These are phyloP conservation scores for Salvia rosmarinus DNA, from an alignment of 257 asterid species.

Conservation along the genomic window DNA sequence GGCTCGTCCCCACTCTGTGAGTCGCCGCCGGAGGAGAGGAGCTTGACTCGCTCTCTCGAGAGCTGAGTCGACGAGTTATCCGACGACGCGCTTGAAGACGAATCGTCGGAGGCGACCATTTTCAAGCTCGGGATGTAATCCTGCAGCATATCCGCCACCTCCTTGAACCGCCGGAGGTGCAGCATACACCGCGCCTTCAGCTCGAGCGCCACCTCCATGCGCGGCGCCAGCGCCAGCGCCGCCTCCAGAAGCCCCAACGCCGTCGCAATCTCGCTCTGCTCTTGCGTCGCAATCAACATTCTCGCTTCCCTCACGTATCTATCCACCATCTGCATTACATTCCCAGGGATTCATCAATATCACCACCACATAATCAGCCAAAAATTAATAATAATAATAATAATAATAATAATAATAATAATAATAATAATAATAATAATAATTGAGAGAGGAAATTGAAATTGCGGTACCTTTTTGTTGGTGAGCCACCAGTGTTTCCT, in stretches of 20 bases:
- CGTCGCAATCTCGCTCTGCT: conserved; percentile 57
- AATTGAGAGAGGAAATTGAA: background rate
- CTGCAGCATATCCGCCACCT: conserved; percentile 88
- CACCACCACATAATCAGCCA: background rate
- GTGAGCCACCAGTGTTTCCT: conserved; percentile 96
- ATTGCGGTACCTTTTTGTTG: conserved; percentile 61
- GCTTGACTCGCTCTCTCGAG: conserved; percentile 70
- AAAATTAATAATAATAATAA: background rate
- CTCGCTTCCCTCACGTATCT: conserved; percentile 81
- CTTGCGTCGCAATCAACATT: conserved; percentile 68
- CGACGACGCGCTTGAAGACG: conserved; percentile 61
- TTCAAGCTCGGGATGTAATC: conserved; percentile 85
- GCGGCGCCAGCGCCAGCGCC: conserved; percentile 74
- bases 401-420: no score
- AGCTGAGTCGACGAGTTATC: conserved; percentile 68
- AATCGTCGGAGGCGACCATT: conserved; percentile 51
- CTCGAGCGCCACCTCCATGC: conserved; percentile 78
- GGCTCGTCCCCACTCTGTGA: conserved; percentile 49
- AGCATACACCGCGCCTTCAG: conserved; percentile 80
- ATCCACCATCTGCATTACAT: conserved; percentile 68
- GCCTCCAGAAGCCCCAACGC: conserved; percentile 78
- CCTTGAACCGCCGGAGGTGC: conserved; percentile 78
- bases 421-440: background rate
- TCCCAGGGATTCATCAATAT: conserved; percentile 6
- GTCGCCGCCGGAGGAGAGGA: conserved; percentile 56